Base-by-base conservation (phyloP, 768 basidiomycete species). In the Russula virescens region DNA sequence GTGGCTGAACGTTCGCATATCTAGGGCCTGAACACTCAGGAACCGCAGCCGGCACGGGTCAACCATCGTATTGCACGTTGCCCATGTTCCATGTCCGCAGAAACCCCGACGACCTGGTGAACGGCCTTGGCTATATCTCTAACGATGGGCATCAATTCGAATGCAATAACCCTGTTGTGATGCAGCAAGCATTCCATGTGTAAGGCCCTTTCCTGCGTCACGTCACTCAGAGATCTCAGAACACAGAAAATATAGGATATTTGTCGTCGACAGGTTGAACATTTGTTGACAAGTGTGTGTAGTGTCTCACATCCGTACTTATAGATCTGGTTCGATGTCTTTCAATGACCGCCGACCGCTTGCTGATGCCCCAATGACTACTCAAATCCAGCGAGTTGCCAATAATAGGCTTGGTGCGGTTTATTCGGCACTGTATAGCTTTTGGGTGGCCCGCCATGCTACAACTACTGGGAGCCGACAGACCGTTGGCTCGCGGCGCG, bases 151-250 rank as follows among this genome's bases (percentile, higher is more conserved):
- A 86, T 68, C 67, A 74, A 9, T 86, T 83, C 57, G 31, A 68
- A 1, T 86, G 85, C 71, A 75, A 75, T 55, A 83, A 86, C 64
- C 84, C 84, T 1, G 76, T 74, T 0, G 73, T 80, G 9, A 72
- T 81, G 71, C 79, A 78, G 23, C 83, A 80, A 67, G 77, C 83
- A 0, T 85, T 80, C 72, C 84, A 86, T 69, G 82, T 86, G 82
- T 85, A 69, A 63, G 82, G 3, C 76, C 1, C 1, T 21, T 18
- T 8, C 4, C 14, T 40, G 16, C 0, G n/a, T n/a, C n/a, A n/a
- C n/a, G 1, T 11, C 3, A 21, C 7, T 45, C 16, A 31, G 45
- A 11, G 18, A 5, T 13, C 56, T 62, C 14, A 62, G 28, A 9
- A 10, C 6, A 3, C 0, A 0, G 2, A 4, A 14, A 21, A 38